Percentiles rank a stretch among this genome's conserved stretches.
These are phyloP conservation scores for sweet orange (Citrus sinensis) DNA, from an alignment of 345 rosid species.

Conservation along the genomic window DNA sequence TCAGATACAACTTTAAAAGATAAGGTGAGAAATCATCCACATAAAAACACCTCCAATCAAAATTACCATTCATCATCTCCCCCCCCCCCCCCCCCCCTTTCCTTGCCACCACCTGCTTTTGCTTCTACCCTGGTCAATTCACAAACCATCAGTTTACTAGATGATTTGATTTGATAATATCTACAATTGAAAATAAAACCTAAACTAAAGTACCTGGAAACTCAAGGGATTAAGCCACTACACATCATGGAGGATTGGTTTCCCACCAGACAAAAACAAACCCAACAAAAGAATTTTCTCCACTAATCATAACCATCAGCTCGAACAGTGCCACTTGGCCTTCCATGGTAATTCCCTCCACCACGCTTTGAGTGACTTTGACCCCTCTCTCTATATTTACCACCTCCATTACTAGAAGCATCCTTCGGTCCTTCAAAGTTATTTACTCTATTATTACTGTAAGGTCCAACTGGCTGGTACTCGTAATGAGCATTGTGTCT, in stretches of 20 bases:
- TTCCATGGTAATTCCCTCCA: slow-evolving; percentile 45
- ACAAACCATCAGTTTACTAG: slow-evolving; percentile 18
- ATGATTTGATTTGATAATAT: slow-evolving; percentile 9
- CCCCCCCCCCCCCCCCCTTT: neutral
- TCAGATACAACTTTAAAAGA: slow-evolving; percentile 18
- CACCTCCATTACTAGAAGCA: slow-evolving; percentile 41
- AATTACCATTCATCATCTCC: neutral
- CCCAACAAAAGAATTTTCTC: slow-evolving; percentile 20
- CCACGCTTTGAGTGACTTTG: slow-evolving; percentile 57
- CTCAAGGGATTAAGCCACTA: slow-evolving; percentile 11
- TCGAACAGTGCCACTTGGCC: slow-evolving; percentile 40
- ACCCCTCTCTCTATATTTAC: slow-evolving; percentile 68
- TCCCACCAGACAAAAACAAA: neutral
- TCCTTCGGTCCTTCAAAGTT: slow-evolving; percentile 49
- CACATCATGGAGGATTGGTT: neutral
- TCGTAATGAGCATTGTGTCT: slow-evolving; percentile 63
- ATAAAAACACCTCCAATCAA: slow-evolving; percentile 16
- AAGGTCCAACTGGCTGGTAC: slow-evolving; percentile 76
- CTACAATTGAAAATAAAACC: slow-evolving; percentile 20
- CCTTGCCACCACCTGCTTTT: slow-evolving; percentile 4
- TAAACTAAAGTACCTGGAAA: slow-evolving; percentile 31
- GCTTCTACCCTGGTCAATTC: slow-evolving; percentile 40
- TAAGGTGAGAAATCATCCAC: slow-evolving; percentile 19
- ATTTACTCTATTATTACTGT: slow-evolving; percentile 31
- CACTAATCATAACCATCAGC: slow-evolving; percentile 41